These are phyloP conservation scores for Misopates orontium DNA, from an alignment of 257 asterid species.

Conservation along the genomic window DNA sequence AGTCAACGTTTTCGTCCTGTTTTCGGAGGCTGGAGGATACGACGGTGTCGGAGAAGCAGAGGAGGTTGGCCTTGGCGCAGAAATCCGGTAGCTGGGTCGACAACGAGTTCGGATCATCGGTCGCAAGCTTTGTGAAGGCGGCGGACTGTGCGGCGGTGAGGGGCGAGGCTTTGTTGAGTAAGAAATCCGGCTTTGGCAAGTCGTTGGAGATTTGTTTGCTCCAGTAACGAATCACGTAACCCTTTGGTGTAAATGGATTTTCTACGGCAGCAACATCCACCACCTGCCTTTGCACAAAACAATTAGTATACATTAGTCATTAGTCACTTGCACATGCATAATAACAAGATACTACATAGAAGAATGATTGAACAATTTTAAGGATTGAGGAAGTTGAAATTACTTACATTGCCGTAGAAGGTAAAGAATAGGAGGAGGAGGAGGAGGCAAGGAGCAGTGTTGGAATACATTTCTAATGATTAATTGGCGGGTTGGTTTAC, in stretches of 20 bases:
- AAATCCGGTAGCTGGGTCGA: slow-evolving; percentile 65
- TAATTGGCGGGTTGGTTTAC: no score
- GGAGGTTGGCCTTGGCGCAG: slow-evolving; percentile 67
- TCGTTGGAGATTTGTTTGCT: slow-evolving; percentile 58
- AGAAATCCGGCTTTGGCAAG: slow-evolving; percentile 54
- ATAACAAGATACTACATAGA: no score
- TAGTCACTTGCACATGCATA: no score
- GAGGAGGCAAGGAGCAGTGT: no score
- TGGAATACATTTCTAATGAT: no score
- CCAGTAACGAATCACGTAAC: slow-evolving; percentile 61
- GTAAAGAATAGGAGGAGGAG: no score
- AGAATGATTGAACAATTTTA: no score
- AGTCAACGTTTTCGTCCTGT: slow-evolving; percentile 48
- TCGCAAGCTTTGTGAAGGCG: slow-evolving; percentile 55
- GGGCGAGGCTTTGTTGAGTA: slow-evolving; percentile 64
- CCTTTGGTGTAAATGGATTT: slow-evolving; percentile 69
- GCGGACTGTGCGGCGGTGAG: slow-evolving; percentile 54
- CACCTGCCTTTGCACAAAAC: neutral
- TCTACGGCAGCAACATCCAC: slow-evolving; percentile 31
- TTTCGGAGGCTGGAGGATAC: slow-evolving; percentile 57
- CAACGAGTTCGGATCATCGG: slow-evolving; percentile 55
- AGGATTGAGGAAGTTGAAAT: no score
- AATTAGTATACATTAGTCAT: no score
- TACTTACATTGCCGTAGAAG: no score
- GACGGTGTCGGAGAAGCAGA: slow-evolving; percentile 56